Evolutionary conservation across 805 yeast genomes (phyloP).

Genomic region (Cyberlindnera xishuangbannaensis): DNA sequence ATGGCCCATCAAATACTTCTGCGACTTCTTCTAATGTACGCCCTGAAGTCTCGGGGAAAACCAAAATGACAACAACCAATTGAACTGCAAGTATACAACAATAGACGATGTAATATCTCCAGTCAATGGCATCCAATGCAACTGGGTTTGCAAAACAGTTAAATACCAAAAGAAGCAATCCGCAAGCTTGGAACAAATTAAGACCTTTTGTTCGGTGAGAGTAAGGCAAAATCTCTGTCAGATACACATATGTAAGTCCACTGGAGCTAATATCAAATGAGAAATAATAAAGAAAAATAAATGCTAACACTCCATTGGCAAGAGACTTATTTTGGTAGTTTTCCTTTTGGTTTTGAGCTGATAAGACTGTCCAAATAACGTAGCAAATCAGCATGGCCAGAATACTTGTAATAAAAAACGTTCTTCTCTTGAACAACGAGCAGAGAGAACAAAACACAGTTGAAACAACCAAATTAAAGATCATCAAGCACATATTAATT

Average conservation of each 20-base stretch:
- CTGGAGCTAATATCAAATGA: conserved; percentile 36
- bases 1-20: conserved; percentile 25
- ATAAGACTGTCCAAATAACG: conserved; percentile 37
- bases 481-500: conserved; percentile 43
- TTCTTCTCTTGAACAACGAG: conserved; percentile 30
- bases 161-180: conserved; percentile 20
- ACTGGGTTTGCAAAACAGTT: conserved; percentile 32
- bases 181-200: conserved; percentile 8
- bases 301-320: conserved; percentile 40
- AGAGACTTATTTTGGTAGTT: conserved; percentile 32
- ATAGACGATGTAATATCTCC: conserved; percentile 32
- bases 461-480: conserved; percentile 35
- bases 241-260: conserved; percentile 39
- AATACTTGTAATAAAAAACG: conserved; percentile 30
- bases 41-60: conserved; percentile 33
- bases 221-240: conserved; percentile 35
- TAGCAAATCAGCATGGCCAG: conserved; percentile 30
- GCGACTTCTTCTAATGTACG: conserved; percentile 33
- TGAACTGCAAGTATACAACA: conserved; percentile 27
- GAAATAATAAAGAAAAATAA: conserved; percentile 40
- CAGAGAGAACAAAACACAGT: conserved; percentile 13
- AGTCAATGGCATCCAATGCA: conserved; percentile 30
- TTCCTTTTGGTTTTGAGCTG: conserved; percentile 38
- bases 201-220: conserved; percentile 24
- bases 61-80: conserved; percentile 23